Evolutionary conservation across 2,329 filamentous ascomycete species (phyloP).

Genomic region (Bipolaris bicolor): DNA sequence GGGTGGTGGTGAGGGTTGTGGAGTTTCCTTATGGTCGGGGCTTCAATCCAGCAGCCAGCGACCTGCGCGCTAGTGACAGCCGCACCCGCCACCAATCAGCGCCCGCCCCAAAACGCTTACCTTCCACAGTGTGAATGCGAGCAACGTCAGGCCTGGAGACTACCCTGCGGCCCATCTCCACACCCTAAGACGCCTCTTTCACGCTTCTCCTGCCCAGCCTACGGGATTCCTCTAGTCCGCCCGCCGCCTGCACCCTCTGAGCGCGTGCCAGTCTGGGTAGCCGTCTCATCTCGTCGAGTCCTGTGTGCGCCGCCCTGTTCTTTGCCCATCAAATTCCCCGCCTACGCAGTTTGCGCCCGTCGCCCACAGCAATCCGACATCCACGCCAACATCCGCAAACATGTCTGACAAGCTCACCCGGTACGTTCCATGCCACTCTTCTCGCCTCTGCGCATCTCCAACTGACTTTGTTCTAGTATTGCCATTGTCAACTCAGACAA

Average conservation of each 20-base stretch:
- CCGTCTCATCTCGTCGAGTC: constrained; percentile 11
- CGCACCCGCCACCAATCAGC: constrained; percentile 30
- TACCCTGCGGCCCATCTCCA: constrained; percentile 12
- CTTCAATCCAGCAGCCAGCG: constrained; percentile 6
- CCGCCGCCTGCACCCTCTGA: constrained; percentile 5
- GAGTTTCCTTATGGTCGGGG: constrained; percentile 25
- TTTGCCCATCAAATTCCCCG: constrained; percentile 27
- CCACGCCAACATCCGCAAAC: constrained; percentile 28
- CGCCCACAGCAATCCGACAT: constrained; percentile 10
- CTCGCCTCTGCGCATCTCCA: not conserved
- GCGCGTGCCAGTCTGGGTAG: constrained; percentile 3
- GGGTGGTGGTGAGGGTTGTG: constrained; percentile 35
- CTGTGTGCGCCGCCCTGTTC: constrained; percentile 21
- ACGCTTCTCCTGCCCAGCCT: constrained; percentile 1
- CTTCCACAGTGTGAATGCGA: constrained; percentile 23
- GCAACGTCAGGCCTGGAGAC: constrained; percentile 26
- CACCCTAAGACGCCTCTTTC: constrained; percentile 11
- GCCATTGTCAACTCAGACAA: constrained; percentile 99
- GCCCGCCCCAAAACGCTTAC: constrained; percentile 22
- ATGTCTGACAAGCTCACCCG: constrained; percentile 96
- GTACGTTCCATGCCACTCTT: constrained; percentile 59
- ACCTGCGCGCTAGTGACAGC: constrained; percentile 14
- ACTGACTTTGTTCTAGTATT: constrained; percentile 64
- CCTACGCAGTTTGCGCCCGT: constrained; percentile 19
- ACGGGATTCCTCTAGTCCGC: not conserved